Evolutionary conservation across 257 asterid species (phyloP), one percentile per base, ranked within the genome.

Genomic region (Ilex asprella): DNA sequence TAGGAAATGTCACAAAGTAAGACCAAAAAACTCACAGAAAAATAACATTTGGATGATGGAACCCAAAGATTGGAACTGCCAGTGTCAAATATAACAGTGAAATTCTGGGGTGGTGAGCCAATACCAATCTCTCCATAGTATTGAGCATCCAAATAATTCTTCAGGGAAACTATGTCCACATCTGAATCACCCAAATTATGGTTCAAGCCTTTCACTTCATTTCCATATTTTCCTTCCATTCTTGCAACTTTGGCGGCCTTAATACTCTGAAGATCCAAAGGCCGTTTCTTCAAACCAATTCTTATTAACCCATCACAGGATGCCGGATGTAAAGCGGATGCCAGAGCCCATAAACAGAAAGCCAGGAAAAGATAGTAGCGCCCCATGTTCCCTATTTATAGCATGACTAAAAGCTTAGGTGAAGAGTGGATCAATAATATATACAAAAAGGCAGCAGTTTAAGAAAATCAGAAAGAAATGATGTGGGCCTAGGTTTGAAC

Each of bases 1-100:
- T 29, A 46, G n/a, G 55, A 63, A 56, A 55, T 57, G 30, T 6
- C 56, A 66, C 39, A 35, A 57, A 69, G 57, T 27, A 30, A 56
- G 7, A 54, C 5, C 69, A 46, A 60, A 49, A 13, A 65, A 82
- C 99, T 83, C 78, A 93, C 99, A 10, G 97, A 93, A 75, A 89
- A 85, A 62, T 81, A 93, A 62, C 99, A 93, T 74, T 79, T 87
- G 1, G 97, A 62, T 9, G 99, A 93, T 11, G 99, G 99, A 65
- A 93, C 94, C 99, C 99, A 93, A 11, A 93, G 87, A 70, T 93
- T 86, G 58, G 99, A 87, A 65, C 99, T 93, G 66, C 99, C 99
- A 2, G 97, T 93, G 62, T 93, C 99, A 65, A 89, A 93, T 65
- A 93, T 69, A 72, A 93, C 94, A 8, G 81, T 84, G 61, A 93